Evolutionary conservation across 2,329 filamentous ascomycete species (phyloP).

Genomic region (Macrophomina phaseolina): DNA sequence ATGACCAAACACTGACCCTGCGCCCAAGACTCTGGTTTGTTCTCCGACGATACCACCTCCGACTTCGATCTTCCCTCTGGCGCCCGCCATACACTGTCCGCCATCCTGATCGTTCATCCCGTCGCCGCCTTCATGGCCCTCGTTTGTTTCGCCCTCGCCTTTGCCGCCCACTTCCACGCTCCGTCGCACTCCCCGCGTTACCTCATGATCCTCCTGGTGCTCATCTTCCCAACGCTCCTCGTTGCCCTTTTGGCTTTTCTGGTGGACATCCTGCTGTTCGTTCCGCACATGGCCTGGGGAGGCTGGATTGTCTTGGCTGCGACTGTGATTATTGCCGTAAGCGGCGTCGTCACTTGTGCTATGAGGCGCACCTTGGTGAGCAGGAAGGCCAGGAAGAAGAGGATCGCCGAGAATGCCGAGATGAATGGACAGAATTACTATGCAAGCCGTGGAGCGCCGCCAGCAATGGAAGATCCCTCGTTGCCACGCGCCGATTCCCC

Average conservation of each 20-base stretch:
- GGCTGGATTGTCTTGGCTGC: conserved; percentile 91
- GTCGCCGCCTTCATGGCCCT: conserved; percentile 86
- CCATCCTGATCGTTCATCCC: conserved; percentile 90
- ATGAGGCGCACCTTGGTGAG: conserved; percentile 93
- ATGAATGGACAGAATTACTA: conserved; percentile 97
- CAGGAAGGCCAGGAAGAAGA: conserved; percentile 89
- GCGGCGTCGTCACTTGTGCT: conserved; percentile 85
- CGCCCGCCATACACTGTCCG: conserved; percentile 73
- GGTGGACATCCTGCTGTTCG: conserved; percentile 91
- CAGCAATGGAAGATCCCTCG: conserved; percentile 39
- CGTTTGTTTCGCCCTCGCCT: conserved; percentile 79
- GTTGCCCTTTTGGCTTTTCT: conserved; percentile 86
- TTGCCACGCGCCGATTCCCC: conserved; percentile 59
- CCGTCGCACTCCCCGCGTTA: conserved; percentile 91
- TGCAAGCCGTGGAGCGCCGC: conserved; percentile 54
- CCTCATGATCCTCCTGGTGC: conserved; percentile 81
- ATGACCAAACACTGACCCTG: not conserved
- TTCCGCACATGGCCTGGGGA: conserved; percentile 92
- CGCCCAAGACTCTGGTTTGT: conserved; percentile 49
- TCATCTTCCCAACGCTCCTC: conserved; percentile 83
- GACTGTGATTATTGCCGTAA: conserved; percentile 81
- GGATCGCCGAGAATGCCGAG: conserved; percentile 91
- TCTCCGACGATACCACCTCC: conserved; percentile 49
- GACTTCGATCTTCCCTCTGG: conserved; percentile 70
- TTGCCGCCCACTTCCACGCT: conserved; percentile 82